Evolutionary conservation across 352 stramenopile genomes (phyloP), one percentile per base, ranked within the genome.

Genomic region (Blastocystis sp.): DNA sequence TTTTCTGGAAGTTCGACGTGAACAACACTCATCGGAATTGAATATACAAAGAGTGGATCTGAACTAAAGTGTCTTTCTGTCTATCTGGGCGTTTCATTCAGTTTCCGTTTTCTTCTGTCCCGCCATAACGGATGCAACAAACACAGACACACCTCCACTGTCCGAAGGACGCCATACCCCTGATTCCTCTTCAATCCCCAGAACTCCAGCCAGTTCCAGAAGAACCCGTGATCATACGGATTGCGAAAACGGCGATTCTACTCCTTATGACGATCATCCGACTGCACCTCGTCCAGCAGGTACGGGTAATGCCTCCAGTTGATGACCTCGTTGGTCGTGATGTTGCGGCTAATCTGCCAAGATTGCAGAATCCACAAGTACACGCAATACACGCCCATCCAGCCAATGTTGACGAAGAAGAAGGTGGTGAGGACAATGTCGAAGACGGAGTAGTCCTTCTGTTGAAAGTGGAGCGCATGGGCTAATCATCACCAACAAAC

Each of bases 241-340:
- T 88, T 88, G 3, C 67, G 78, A 53, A 88, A 88, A 40, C 62
- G n/a, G 45, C 62, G 56, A 62, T 79, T 64, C 78, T 88, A 78
- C 60, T 34, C 7, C 2, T 62, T 2, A 65, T 19, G 2, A 56
- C 11, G 2, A 17, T n/a, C 21, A 40, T 23, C 40, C 17, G n/a
- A n/a, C 56, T 7, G 3, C 41, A 88, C 78, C 34, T 88, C 48
- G 34, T 79, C 67, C n/a, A 61, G 56, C 53, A 88, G 21, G 66
- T 88, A 88, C 3, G 78, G 40, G 34, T 88, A 88, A 88, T 88
- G 78, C 34, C 65, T 88, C 78, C 78, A 88, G 67, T 88, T 88
- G 45, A 88, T 88, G 2, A n/a, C 19, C 48, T 88, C 78, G 43
- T 88, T 88, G 2, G 78, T 88, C 11, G 78, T 88, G 41, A 78